Conservation (phyloP, 2,329 filamentous ascomycete genomes). For the Cercospora sp. region DNA sequence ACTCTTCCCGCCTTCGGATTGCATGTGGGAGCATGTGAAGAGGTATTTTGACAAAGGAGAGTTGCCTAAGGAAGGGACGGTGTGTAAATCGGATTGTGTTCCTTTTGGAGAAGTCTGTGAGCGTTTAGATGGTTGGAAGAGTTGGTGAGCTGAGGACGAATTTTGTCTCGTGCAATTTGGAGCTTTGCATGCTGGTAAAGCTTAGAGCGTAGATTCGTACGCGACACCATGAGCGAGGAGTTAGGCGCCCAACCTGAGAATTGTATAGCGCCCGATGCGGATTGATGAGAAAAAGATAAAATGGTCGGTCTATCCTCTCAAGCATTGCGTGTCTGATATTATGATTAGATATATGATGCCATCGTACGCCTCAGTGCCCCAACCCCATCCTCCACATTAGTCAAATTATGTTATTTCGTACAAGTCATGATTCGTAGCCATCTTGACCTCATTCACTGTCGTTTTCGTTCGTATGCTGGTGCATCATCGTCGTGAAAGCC, state of each 20-base stretch:
- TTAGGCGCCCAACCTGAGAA: background rate
- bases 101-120: constrained; percentile 20
- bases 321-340: background rate
- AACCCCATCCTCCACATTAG: background rate
- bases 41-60: constrained; percentile 38
- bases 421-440: background rate
- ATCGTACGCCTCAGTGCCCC: background rate
- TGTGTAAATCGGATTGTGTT: constrained; percentile 29
- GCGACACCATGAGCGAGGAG: background rate
- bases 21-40: constrained; percentile 34
- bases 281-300: background rate
- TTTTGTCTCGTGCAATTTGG: background rate
- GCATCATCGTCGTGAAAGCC: background rate
- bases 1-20: constrained; percentile 29
- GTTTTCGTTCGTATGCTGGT: background rate
- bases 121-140: constrained; percentile 8
- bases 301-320: background rate
- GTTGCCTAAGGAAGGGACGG: constrained; percentile 32
- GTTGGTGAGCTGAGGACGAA: background rate
- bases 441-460: background rate
- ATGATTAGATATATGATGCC: background rate
- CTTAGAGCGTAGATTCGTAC: background rate
- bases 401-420: background rate
- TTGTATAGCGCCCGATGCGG: background rate
- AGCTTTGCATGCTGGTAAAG: background rate